phyloP scores from a whole-genome alignment of 257 asterid species.

The Penstemon eatonii region DNA sequence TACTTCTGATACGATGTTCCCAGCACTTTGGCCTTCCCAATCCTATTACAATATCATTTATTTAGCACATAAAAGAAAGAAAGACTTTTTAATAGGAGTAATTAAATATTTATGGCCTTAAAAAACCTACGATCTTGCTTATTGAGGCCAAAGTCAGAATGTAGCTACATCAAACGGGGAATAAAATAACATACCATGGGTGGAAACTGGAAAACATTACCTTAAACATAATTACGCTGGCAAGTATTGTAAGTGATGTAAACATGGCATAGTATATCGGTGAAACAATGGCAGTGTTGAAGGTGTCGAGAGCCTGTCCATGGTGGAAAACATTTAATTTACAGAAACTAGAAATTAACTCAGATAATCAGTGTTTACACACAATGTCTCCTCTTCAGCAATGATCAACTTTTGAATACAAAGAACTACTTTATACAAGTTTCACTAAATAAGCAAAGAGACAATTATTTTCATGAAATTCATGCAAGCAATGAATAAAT shows the following conservation, averaged over 20 bases:
- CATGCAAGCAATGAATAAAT: too few relatives aligned
- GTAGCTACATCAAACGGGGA: not conserved
- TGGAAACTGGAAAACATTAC: slow-evolving; percentile 34
- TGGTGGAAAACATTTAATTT: not conserved
- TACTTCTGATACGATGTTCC: slow-evolving; percentile 64
- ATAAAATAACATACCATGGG: slow-evolving; percentile 11
- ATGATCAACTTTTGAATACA: too few relatives aligned
- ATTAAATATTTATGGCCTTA: not conserved
- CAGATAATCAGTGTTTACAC: too few relatives aligned
- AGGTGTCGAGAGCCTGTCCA: slow-evolving; percentile 88
- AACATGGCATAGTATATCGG: slow-evolving; percentile 90
- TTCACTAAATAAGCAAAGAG: too few relatives aligned
- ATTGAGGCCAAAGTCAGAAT: not conserved
- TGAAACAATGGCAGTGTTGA: slow-evolving; percentile 92
- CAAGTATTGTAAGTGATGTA: slow-evolving; percentile 79
- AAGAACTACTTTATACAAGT: too few relatives aligned
- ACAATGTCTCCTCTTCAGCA: too few relatives aligned
- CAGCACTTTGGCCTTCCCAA: slow-evolving; percentile 78
- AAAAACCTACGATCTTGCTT: slow-evolving; percentile 16
- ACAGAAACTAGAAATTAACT: too few relatives aligned
- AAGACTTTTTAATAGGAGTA: too few relatives aligned
- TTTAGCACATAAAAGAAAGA: not conserved
- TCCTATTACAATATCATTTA: slow-evolving; percentile 44
- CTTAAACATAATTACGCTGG: slow-evolving; percentile 87
- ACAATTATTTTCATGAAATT: too few relatives aligned